These are phyloP conservation scores for Agroathelia rolfsii DNA, from an alignment of 1,284 basidiomycete species.

Conservation along the genomic window DNA sequence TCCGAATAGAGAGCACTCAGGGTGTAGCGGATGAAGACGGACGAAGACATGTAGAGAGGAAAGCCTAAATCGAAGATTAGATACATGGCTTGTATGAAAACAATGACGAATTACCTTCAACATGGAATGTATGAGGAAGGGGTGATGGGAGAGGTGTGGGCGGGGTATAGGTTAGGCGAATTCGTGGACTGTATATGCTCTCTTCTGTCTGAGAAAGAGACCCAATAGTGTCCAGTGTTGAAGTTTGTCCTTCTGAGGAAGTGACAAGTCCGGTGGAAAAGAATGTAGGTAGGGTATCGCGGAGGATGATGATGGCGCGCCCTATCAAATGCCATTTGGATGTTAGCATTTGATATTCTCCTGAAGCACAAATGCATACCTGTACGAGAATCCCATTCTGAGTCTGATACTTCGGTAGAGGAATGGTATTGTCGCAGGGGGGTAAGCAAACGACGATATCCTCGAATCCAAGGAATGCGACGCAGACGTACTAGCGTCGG, in stretches of 20 bases:
- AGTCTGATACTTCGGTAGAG: conserved; percentile 29
- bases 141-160: conserved; percentile 54
- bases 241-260: conserved; percentile 13
- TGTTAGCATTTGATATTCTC: too few species aligned
- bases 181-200: conserved; percentile 44
- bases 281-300: conserved; percentile 62
- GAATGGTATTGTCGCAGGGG: too few species aligned
- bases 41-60: conserved; percentile 60
- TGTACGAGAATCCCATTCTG: conserved; percentile 17
- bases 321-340: too few species aligned
- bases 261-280: conserved; percentile 58
- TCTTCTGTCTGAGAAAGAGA: conserved; percentile 16
- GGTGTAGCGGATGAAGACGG: conserved; percentile 59
- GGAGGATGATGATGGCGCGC: conserved; percentile 58
- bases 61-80: conserved; percentile 34
- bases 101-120: conserved; percentile 46
- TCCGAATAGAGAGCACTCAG: conserved; percentile 66
- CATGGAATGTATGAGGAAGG: conserved; percentile 53
- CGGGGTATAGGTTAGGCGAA: conserved; percentile 54
- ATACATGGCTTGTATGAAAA: too few species aligned
- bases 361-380: too few species aligned
- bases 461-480: too few species aligned
- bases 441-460: conserved; percentile 17
- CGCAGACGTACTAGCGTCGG: too few species aligned
- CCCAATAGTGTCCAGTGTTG: conserved; percentile 11